Conservation (phyloP, 2,329 filamentous ascomycete species). For the Fonsecaea pedrosoi region DNA sequence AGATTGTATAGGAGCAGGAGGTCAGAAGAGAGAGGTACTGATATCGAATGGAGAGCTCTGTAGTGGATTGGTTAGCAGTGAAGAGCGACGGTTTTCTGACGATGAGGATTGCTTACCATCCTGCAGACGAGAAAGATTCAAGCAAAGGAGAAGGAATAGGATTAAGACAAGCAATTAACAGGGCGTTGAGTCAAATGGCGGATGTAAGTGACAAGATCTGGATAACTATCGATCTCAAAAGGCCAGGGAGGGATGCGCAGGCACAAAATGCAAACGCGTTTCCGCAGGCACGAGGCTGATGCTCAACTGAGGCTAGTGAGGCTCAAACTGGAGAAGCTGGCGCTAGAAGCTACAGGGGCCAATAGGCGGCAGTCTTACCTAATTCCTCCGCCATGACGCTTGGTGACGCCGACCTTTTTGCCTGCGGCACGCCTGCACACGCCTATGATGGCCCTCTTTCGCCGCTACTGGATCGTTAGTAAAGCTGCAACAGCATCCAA, state of each 20-base stretch:
- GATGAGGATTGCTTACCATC: constrained; percentile 27
- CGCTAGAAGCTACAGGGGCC: constrained; percentile 12
- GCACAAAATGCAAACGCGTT: constrained; percentile 34
- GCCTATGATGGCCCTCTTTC: constrained; percentile 35
- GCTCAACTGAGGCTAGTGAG: constrained; percentile 9
- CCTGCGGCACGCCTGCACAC: neutral
- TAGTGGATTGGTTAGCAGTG: constrained; percentile 35
- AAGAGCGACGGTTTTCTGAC: constrained; percentile 30
- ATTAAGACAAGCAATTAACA: constrained; percentile 27
- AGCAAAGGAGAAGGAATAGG: constrained; percentile 43
- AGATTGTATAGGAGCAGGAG: neutral
- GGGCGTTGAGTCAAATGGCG: neutral
- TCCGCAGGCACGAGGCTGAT: constrained; percentile 2
- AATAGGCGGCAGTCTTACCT: constrained; percentile 23
- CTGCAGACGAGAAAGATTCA: constrained; percentile 38
- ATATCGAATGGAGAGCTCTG: constrained; percentile 94
- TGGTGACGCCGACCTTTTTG: constrained; percentile 15
- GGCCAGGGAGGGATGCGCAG: constrained; percentile 21
- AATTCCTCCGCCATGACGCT: constrained; percentile 32
- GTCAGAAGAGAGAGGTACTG: constrained; percentile 67
- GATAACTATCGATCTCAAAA: neutral
- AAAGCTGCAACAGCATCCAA: neutral
- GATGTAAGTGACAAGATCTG: constrained; percentile 2
- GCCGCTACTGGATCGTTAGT: constrained; percentile 13
- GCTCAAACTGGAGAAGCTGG: constrained; percentile 16